phyloP scores from a whole-genome alignment of 2,329 filamentous ascomycete genomes.

The Colletotrichum zoysiae region DNA sequence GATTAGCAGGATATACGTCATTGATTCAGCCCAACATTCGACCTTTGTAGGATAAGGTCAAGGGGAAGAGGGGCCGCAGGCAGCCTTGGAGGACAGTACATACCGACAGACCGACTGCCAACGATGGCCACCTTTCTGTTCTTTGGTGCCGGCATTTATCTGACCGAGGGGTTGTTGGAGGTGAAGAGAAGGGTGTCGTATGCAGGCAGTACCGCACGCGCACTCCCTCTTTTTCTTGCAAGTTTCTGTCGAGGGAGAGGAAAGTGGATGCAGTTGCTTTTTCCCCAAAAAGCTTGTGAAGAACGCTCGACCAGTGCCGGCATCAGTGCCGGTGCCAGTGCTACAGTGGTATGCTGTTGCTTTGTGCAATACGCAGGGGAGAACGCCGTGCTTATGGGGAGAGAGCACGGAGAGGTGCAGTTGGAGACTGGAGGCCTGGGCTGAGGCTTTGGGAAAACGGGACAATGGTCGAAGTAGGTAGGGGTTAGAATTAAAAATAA shows the following conservation, averaged over 20 bases:
- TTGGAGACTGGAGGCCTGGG: neutral
- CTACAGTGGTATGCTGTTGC: neutral
- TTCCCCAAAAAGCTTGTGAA: neutral
- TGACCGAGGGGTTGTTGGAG: constrained; percentile 11
- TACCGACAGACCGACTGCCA: constrained; percentile 87
- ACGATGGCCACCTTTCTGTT: constrained; percentile 97
- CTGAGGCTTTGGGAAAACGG: too few species aligned
- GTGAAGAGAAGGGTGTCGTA: neutral
- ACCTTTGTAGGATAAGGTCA: neutral
- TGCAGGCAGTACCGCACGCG: neutral
- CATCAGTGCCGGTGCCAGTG: neutral
- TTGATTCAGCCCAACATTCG: neutral
- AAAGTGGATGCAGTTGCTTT: neutral
- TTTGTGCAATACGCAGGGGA: neutral
- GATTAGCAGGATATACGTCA: constrained; percentile 22
- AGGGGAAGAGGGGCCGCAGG: neutral
- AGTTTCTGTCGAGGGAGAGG: neutral
- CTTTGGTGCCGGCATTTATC: constrained; percentile 78
- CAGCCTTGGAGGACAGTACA: constrained; percentile 44
- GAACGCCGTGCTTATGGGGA: neutral
- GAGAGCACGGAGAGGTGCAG: neutral
- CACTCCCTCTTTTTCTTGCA: neutral
- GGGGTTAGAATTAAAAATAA: too few species aligned
- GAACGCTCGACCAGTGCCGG: neutral
- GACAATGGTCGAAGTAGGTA: too few species aligned